These are phyloP conservation scores for Paulownia fortunei DNA, from an alignment of 257 asterid species.

Conservation along the genomic window DNA sequence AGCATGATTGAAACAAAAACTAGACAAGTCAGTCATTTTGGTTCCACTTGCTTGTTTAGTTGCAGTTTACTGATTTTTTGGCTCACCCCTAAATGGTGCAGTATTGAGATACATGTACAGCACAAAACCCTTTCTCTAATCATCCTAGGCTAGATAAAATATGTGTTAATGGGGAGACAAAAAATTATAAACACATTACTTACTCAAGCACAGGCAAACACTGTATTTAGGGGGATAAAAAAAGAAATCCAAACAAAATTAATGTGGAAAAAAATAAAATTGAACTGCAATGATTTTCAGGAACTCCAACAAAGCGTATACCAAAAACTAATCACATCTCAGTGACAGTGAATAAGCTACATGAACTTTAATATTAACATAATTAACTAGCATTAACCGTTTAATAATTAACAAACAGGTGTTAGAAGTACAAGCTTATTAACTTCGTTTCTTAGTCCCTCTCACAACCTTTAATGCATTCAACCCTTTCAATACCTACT, in stretches of 20 bases:
- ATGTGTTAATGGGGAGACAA: too few species aligned
- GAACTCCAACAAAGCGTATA: not conserved
- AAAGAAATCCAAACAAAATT: not conserved
- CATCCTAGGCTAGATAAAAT: too few species aligned
- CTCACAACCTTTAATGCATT: not conserved
- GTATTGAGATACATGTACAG: too few species aligned
- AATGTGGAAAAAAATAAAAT: not conserved
- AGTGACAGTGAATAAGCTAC: not conserved
- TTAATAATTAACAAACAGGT: not conserved
- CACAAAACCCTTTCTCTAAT: too few species aligned
- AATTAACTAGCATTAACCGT: not conserved
- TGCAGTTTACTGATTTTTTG: too few species aligned
- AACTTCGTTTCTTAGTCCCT: not conserved
- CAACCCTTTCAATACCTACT: not conserved
- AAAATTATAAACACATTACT: too few species aligned
- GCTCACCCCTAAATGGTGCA: too few species aligned
- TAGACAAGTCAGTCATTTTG: not conserved
- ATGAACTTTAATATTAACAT: slow-evolving; percentile 12
- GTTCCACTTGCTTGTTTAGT: not conserved
- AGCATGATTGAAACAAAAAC: not conserved
- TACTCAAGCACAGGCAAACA: too few species aligned
- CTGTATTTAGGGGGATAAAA: too few species aligned
- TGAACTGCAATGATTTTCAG: slow-evolving; percentile 5
- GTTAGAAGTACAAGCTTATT: not conserved
- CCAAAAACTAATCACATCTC: not conserved